A percentile compares a stretch with the other conserved stretches of the same genome.
Evolutionary conservation across 768 basidiomycete genomes (phyloP).

Genomic region (Hericium alpestre): DNA sequence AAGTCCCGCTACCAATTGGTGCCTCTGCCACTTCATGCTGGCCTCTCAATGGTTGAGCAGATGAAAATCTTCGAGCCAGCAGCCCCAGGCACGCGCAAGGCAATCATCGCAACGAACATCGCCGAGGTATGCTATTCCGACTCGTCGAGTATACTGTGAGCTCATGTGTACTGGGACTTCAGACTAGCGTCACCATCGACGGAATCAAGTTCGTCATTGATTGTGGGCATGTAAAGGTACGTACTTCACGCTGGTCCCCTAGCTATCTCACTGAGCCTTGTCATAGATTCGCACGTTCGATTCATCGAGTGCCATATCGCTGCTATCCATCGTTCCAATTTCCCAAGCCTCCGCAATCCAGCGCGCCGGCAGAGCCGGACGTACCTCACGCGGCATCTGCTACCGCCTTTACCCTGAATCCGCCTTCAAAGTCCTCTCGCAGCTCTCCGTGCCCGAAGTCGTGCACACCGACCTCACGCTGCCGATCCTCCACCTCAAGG

Average conservation of each 20-base stretch:
- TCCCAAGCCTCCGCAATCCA: conserved; percentile 88
- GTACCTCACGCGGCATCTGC: conserved; percentile 86
- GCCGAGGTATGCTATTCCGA: conserved; percentile 54
- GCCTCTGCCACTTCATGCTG: conserved; percentile 79
- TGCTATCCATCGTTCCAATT: conserved; percentile 72
- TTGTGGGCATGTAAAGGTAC: conserved; percentile 89
- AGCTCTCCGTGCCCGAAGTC: conserved; percentile 79
- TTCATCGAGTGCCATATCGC: conserved; percentile 74
- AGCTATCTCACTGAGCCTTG: too few relatives aligned
- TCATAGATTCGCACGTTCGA: conserved; percentile 81
- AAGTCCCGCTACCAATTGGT: conserved; percentile 45
- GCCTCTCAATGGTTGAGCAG: conserved; percentile 82
- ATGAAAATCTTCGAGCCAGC: conserved; percentile 72
- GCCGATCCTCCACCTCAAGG: conserved; percentile 88
- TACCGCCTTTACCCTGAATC: conserved; percentile 79
- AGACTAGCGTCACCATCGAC: conserved; percentile 96
- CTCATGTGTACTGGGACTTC: background rate
- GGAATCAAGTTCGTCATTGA: conserved; percentile 92
- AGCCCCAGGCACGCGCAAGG: conserved; percentile 71
- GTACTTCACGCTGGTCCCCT: background rate
- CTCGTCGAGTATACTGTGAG: background rate
- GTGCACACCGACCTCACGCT: conserved; percentile 85
- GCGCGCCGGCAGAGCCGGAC: conserved; percentile 88
- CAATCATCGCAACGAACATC: conserved; percentile 90
- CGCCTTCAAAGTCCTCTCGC: conserved; percentile 47